phyloP scores from a whole-genome alignment of 441 rosid genomes.

The Eutrema salsugineum region DNA sequence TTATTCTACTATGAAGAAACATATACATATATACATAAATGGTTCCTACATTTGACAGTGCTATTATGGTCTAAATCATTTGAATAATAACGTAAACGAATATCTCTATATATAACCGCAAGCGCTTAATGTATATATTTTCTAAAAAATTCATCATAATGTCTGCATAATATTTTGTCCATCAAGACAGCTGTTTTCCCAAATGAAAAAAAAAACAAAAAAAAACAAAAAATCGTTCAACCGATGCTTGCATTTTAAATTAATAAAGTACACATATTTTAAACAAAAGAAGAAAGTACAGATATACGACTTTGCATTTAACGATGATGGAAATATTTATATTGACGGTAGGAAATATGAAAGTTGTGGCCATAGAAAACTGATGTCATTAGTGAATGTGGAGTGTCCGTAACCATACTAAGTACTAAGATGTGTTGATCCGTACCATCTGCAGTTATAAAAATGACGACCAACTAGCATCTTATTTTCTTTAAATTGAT shows the following conservation, averaged over 20 bases:
- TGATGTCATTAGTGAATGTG: no score
- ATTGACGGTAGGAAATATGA: not conserved
- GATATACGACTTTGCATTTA: not conserved
- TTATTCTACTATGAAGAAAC: not conserved
- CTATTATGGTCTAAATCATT: not conserved
- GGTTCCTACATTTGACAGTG: not conserved
- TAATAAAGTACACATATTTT: not conserved
- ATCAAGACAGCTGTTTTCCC: slow-evolving; percentile 8
- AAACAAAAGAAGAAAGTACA: not conserved
- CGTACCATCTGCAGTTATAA: no score
- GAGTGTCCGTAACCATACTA: no score
- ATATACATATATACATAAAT: not conserved
- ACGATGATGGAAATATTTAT: not conserved
- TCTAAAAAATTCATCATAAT: slow-evolving; percentile 9
- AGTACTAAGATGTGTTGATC: no score
- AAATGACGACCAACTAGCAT: no score
- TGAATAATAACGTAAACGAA: not conserved
- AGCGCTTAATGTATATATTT: no score
- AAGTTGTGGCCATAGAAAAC: not conserved
- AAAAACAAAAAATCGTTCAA: not conserved
- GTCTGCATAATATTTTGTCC: not conserved
- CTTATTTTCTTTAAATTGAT: no score
- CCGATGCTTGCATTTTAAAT: not conserved
- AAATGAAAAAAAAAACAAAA: no score
- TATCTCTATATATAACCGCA: not conserved